A percentile compares a stretch with the other conserved stretches of the same genome.
Evolutionary conservation across 257 asterid species (phyloP).

Genomic region (Eustoma russellianum): DNA sequence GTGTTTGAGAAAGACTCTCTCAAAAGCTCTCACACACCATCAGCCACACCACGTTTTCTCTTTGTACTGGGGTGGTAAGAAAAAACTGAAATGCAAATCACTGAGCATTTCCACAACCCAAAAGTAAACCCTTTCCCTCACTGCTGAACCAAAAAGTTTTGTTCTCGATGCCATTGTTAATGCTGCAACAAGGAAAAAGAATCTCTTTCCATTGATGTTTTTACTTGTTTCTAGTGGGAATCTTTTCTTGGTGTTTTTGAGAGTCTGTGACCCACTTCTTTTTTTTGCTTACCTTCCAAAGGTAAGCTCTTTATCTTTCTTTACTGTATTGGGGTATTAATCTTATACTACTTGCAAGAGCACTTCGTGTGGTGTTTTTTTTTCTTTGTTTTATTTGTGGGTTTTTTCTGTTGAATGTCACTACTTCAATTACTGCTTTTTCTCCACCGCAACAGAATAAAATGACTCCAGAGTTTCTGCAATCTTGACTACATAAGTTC

Average conservation of each 20-base stretch:
- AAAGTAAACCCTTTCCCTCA: too few relatives aligned
- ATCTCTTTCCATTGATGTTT: constrained; percentile 19
- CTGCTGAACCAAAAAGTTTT: constrained; percentile 2
- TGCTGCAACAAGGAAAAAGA: constrained; percentile 11
- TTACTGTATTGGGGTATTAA: constrained; percentile 11
- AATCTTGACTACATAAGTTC: too few relatives aligned
- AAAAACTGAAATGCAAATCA: constrained; percentile 7
- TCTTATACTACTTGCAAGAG: constrained; percentile 7
- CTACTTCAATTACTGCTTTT: constrained; percentile 23
- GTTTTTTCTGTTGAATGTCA: constrained; percentile 19
- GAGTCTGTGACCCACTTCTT: constrained; percentile 5
- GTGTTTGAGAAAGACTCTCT: too few relatives aligned
- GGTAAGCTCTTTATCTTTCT: constrained; percentile 26
- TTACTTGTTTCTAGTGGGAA: constrained; percentile 45
- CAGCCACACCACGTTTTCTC: too few relatives aligned
- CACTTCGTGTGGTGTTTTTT: neutral
- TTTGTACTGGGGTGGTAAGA: constrained; percentile 4
- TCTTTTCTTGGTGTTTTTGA: constrained; percentile 31
- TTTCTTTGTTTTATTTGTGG: constrained; percentile 2
- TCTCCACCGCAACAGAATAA: constrained; percentile 2
- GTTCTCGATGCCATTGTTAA: constrained; percentile 25
- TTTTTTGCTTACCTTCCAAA: constrained; percentile 15
- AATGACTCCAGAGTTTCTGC: constrained; percentile 5
- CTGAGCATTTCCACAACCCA: neutral
- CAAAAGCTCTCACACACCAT: too few relatives aligned